These are phyloP conservation scores for Annulohypoxylon maeteangense DNA, from an alignment of 495 filamentous ascomycete species.

Conservation along the genomic window DNA sequence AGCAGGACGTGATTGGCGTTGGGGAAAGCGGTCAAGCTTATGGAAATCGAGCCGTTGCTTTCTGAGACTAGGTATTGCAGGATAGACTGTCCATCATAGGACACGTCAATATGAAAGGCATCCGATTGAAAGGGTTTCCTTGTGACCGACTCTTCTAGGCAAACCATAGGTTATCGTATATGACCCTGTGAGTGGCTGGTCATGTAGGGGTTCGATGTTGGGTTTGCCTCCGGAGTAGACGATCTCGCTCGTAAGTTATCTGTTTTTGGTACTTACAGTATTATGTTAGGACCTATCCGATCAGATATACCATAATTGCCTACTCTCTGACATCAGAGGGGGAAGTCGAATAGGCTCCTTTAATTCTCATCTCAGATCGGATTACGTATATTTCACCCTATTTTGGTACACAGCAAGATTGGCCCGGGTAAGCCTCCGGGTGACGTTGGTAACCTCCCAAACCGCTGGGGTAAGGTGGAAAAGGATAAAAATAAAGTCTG, in stretches of 20 bases:
- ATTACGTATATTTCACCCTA: constrained; percentile 1
- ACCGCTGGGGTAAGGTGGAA: constrained; percentile 1
- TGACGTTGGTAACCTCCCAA: neutral
- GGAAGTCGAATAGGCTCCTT: neutral
- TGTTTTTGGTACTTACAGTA: neutral
- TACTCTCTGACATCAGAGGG: neutral
- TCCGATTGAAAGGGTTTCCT: neutral
- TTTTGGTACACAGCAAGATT: neutral
- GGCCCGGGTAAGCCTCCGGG: neutral
- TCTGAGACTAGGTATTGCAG: constrained; percentile 17
- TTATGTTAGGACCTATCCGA: neutral
- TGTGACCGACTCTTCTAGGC: constrained; percentile 24
- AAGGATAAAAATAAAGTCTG: constrained; percentile 1
- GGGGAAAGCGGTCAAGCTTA: constrained; percentile 35
- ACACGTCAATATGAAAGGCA: constrained; percentile 14
- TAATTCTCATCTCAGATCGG: constrained; percentile 3
- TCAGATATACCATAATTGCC: neutral
- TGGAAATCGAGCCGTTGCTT: constrained; percentile 20
- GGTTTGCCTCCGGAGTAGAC: constrained; percentile 2
- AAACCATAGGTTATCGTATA: constrained; percentile 10
- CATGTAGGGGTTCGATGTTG: neutral
- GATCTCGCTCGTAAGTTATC: neutral
- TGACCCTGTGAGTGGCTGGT: neutral
- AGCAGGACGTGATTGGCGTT: constrained; percentile 31
- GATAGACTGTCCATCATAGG: constrained; percentile 15